Evolutionary conservation across 108 stramenopile species (phyloP), one percentile per base, ranked within the genome.

Genomic region (Parietichytrium sp.): DNA sequence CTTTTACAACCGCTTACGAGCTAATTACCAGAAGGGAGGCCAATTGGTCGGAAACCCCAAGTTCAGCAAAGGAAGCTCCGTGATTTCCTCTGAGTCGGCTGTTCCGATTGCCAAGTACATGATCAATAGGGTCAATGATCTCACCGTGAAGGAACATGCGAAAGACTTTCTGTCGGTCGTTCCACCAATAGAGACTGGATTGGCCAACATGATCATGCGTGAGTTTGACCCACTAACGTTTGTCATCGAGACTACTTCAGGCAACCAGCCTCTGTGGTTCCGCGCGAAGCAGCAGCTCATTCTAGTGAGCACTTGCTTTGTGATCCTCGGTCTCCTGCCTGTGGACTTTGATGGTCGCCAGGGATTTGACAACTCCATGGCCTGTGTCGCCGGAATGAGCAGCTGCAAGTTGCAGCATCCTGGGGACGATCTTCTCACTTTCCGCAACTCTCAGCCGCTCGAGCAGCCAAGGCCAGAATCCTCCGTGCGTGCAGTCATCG

Each of bases 71-170:
- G 61, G 61, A 31, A 72, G 61, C 1, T 72, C 61, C 6, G 45
- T 72, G 15, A 72, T 72, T 10, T 72, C 61, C 42, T 18, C 61
- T 10, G 29, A 72, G 25, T 6, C 6, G 10, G 61, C 61, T 6
- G 38, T 45, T 33, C 61, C 61, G 13, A 0, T 72, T 10, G 61
- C 61, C 13, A 72, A 72, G 61, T 72, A 25, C 61, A 72, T 72
- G 61, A 72, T 72, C 61, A 72, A 72, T 25, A 72, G 45, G 61
- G 61, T 72, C 16, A 72, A 72, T 20, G 61, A 72, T n/a, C 42
- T 72, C 33, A 72, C 61, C 20, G 61, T 72, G 61, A 33, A 8
- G 8, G 61, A 72, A 23, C 16, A 10, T 1, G 45, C 61, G 42
- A 16, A 25, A 6, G 38, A 72, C 61, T 72, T 72, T 72, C 33